These are phyloP conservation scores for Volvariella surrecta DNA, from an alignment of 1,284 basidiomycete genomes.

Conservation along the genomic window DNA sequence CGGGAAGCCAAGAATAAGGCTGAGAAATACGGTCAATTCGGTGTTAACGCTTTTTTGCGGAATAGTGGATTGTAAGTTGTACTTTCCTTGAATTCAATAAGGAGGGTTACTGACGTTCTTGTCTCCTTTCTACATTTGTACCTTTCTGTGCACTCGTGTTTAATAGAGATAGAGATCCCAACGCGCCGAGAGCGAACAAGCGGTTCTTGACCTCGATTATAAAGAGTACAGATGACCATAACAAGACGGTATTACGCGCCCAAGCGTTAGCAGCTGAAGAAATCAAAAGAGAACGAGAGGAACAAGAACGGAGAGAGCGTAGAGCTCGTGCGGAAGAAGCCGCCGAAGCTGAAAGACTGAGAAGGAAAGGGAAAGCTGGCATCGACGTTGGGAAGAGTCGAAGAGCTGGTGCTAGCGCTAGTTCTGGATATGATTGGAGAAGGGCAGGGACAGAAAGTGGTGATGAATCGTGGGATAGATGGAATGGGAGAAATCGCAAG, in stretches of 20 bases:
- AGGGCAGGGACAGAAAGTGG: constrained; percentile 15
- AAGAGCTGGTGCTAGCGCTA: constrained; percentile 23
- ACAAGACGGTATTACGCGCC: constrained; percentile 69
- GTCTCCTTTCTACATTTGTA: background rate
- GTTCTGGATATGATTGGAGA: constrained; percentile 19
- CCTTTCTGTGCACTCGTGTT: no score
- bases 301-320: constrained; percentile 53
- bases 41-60: constrained; percentile 61
- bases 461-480: constrained; percentile 35
- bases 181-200: constrained; percentile 81
- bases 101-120: no score
- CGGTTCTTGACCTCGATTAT: constrained; percentile 86
- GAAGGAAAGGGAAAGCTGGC: constrained; percentile 10
- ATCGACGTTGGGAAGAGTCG: background rate
- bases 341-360: constrained; percentile 41
- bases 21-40: constrained; percentile 55
- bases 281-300: constrained; percentile 53
- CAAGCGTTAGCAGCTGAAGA: constrained; percentile 73
- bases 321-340: constrained; percentile 63
- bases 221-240: constrained; percentile 87
- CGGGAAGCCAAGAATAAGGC: constrained; percentile 89
- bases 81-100: background rate
- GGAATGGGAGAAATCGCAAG: constrained; percentile 37
- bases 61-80: constrained; percentile 18
- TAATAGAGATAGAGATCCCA: constrained; percentile 38